Base-by-base conservation (phyloP, 345 rosid genomes). In the Salix exigua region DNA sequence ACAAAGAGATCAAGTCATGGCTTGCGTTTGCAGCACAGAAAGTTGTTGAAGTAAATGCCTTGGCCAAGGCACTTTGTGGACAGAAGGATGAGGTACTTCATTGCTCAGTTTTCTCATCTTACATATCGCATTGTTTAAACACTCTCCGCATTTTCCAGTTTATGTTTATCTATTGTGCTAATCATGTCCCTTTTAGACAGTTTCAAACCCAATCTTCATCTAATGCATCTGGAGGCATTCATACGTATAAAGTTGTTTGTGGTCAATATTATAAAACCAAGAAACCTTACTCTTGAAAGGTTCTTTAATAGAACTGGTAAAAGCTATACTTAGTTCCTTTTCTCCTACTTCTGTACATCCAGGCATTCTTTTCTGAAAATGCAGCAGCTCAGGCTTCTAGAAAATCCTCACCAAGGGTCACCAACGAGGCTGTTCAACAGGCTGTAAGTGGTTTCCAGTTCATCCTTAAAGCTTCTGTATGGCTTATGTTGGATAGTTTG, bases 21-120 rank as follows among this genome's bases (percentile, higher is more conserved):
- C 88, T 96, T 48, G 99, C 99, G 65, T 96, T 96, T 84, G 97
- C 98, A 51, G 99, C 97, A 63, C 98, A 96, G 79, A 96, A 96
- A 83, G 89, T 95, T 63, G 87, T 90, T 83, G 99, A 95, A 88
- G 98, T 95, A 77, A 91, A 91, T 77, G 96, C 95, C 66, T 81
- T 96, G 85, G 96, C 98, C 79, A 88, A 91, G 92, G 90, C 97
- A 71, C 84, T 96, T 79, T 90, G 88, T 38, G 96, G 98, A 55
- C 87, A 85, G 71, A 89, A 83, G 73, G 93, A 93, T 83, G 91
- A 89, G 98, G 98, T 93, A 87, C 48, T 26, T 40, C 48, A 12
- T 67, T 13, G 1, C 50, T 37, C 8, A 21, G 30, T 21, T 25
- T 37, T 21, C 25, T n/a, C 25, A 38, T 40, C 26, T n/a, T 68